Percentiles rank a stretch among this genome's conserved stretches.
Evolutionary conservation across 805 yeast genomes (phyloP).

Genomic region (Yamadazyma paraphyllophila): DNA sequence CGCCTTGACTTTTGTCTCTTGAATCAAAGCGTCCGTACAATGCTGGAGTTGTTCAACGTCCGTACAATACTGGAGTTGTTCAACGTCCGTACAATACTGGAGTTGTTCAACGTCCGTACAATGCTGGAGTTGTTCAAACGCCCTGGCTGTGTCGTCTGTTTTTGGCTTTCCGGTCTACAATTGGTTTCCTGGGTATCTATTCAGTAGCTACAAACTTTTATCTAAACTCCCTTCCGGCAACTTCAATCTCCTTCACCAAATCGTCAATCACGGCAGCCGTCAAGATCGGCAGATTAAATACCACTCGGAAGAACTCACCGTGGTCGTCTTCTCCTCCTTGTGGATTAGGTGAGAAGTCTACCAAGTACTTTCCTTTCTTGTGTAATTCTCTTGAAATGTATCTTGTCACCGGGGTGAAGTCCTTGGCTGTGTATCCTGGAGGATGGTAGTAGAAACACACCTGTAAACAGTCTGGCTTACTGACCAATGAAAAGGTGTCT

Average conservation of each 20-base stretch:
- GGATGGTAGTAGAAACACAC: conserved; percentile 78
- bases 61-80: too few species aligned
- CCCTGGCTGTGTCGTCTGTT: too few species aligned
- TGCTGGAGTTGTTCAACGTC: too few species aligned
- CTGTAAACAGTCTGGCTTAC: conserved; percentile 75
- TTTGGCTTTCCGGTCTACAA: too few species aligned
- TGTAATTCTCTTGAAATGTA: conserved; percentile 60
- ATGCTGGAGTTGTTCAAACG: too few species aligned
- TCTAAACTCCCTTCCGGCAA: conserved; percentile 19
- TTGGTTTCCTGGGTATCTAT: too few species aligned
- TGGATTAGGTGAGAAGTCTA: conserved; percentile 76
- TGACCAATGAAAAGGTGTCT: conserved; percentile 51
- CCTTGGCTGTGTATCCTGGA: conserved; percentile 22
- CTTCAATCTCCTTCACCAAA: conserved; percentile 30
- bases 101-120: too few species aligned
- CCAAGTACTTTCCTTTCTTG: conserved; percentile 60
- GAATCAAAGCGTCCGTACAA: too few species aligned
- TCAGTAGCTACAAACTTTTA: too few species aligned
- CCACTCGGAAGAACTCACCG: conserved; percentile 85
- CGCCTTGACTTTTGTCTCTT: too few species aligned
- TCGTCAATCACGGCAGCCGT: conserved; percentile 35
- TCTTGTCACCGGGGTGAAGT: conserved; percentile 58
- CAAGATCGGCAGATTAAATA: conserved; percentile 67
- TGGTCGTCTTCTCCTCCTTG: conserved; percentile 40
- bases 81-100: too few species aligned